Evolutionary conservation across 805 yeast genomes (phyloP).

Genomic region (Wickerhamomyces queroliae): DNA sequence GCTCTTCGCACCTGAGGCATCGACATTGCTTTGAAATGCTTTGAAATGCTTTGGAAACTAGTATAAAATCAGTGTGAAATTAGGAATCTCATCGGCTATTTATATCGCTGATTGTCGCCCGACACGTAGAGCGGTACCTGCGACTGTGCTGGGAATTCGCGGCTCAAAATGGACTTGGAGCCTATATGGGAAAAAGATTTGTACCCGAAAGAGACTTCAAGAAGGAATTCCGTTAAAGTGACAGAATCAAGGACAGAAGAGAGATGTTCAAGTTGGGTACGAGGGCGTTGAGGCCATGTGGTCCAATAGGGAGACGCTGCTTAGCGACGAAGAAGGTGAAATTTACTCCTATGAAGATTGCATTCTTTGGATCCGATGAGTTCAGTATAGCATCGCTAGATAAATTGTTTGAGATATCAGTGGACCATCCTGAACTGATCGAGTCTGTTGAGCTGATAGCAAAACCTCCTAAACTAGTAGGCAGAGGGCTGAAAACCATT

Average conservation of each 20-base stretch:
- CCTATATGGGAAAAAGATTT: neutral
- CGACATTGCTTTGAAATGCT: neutral
- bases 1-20: slow-evolving; percentile 4
- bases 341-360: slow-evolving; percentile 28
- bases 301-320: too few relatives aligned
- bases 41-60: too few relatives aligned
- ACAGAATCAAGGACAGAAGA: too few relatives aligned
- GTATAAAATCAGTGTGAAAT: too few relatives aligned
- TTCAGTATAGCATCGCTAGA: slow-evolving; percentile 56
- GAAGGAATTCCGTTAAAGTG: too few relatives aligned
- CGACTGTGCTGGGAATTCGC: neutral
- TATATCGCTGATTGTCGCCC: too few relatives aligned
- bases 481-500: slow-evolving; percentile 41
- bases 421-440: slow-evolving; percentile 14
- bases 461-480: slow-evolving; percentile 55
- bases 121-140: neutral
- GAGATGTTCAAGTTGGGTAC: too few relatives aligned
- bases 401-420: slow-evolving; percentile 25
- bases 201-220: too few relatives aligned
- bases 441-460: slow-evolving; percentile 54
- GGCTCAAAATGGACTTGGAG: neutral
- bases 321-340: too few relatives aligned
- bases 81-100: too few relatives aligned
- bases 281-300: too few relatives aligned
- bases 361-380: slow-evolving; percentile 75